These are phyloP conservation scores for Neurospora sp. DNA, from an alignment of 495 filamentous ascomycete genomes.

Conservation along the genomic window DNA sequence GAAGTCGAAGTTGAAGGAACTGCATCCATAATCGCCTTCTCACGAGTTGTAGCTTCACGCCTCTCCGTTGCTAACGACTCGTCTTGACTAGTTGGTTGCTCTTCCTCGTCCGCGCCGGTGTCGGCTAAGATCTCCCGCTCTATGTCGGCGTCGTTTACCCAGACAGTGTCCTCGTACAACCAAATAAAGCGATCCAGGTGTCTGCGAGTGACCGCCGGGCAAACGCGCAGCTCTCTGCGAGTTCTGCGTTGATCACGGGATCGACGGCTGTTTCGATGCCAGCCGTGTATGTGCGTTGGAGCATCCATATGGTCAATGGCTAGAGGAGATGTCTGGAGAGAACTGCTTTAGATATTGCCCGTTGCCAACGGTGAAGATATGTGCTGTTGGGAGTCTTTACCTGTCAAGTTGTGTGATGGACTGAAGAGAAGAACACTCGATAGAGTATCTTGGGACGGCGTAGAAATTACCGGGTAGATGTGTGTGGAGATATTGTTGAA, in stretches of 20 bases:
- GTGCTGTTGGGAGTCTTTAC: neutral
- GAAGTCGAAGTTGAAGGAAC: neutral
- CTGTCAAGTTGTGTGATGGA: fast-evolving
- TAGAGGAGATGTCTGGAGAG: neutral
- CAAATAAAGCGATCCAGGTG: neutral
- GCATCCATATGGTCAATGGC: neutral
- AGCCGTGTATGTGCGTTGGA: neutral
- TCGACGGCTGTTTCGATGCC: neutral
- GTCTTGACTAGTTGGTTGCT: neutral
- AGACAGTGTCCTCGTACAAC: neutral
- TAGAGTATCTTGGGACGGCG: neutral
- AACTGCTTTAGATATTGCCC: neutral
- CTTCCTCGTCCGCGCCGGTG: fast-evolving
- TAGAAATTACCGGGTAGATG: neutral
- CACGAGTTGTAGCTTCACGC: too few species aligned
- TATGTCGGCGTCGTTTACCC: neutral
- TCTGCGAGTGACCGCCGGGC: neutral
- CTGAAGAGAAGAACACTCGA: neutral
- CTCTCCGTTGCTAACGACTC: too few species aligned
- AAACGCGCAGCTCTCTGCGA: neutral
- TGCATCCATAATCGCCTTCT: neutral
- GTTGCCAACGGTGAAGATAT: neutral
- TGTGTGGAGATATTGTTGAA: neutral
- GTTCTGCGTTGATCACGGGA: neutral
- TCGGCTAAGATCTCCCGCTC: neutral